These are phyloP conservation scores for Lasiodiplodia citricola DNA, from an alignment of 2,329 filamentous ascomycete genomes.

Conservation along the genomic window DNA sequence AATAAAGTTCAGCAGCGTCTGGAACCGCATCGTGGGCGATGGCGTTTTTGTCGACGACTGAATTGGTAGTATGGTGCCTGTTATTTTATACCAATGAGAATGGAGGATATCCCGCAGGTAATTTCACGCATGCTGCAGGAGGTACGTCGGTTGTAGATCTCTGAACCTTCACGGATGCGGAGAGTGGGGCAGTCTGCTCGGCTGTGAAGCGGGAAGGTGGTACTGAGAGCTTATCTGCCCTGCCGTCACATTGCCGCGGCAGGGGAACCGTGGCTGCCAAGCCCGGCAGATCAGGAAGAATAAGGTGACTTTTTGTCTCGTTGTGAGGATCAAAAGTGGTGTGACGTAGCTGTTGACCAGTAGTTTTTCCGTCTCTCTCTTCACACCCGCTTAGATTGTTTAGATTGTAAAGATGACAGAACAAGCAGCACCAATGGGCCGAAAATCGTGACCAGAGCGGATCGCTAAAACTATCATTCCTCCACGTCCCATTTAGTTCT, in stretches of 20 bases:
- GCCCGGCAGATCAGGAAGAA: too few species aligned
- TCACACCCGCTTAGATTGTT: too few species aligned
- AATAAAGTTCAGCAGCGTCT: not conserved
- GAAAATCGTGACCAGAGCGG: too few species aligned
- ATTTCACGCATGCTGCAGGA: not conserved
- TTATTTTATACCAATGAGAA: not conserved
- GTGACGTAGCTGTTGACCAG: not conserved
- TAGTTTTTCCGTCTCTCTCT: too few species aligned
- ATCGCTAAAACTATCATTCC: too few species aligned
- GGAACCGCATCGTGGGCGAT: not conserved
- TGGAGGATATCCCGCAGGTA: too few species aligned
- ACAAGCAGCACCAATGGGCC: too few species aligned
- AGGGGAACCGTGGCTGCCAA: not conserved
- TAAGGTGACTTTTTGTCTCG: not conserved
- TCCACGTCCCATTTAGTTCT: too few species aligned
- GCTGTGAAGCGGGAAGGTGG: slow-evolving; percentile 4
- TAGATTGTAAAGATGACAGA: too few species aligned
- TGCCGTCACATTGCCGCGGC: not conserved
- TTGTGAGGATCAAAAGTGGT: not conserved
- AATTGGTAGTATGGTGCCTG: not conserved
- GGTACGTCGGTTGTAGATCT: not conserved
- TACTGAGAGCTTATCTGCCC: slow-evolving; percentile 8
- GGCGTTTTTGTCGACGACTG: not conserved
- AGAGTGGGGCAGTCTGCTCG: not conserved
- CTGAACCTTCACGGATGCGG: not conserved